These are phyloP conservation scores for Tylopilus vinaceipallidus DNA, from an alignment of 768 basidiomycete genomes.

Conservation along the genomic window DNA sequence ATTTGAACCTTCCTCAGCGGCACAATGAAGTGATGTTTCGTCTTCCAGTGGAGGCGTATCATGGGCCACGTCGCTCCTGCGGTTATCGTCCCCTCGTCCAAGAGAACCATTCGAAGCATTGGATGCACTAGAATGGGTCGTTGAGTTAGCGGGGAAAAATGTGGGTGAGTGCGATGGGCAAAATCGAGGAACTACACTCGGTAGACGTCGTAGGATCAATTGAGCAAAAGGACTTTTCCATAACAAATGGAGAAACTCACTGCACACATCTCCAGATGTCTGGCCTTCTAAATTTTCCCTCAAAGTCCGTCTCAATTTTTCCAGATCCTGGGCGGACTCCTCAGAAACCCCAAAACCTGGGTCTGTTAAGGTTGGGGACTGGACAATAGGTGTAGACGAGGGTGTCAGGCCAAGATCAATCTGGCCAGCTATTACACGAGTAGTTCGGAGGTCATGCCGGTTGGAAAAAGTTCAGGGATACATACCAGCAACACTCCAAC, in stretches of 20 bases:
- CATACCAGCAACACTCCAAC: slow-evolving; percentile 1
- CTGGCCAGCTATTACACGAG: background rate
- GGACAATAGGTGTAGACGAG: slow-evolving; percentile 16
- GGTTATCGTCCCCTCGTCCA: background rate
- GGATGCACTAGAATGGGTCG: slow-evolving; percentile 4
- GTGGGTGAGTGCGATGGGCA: background rate
- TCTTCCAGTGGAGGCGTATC: background rate
- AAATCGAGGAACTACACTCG: background rate
- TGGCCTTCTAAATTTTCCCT: slow-evolving; percentile 9
- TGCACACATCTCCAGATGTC: background rate
- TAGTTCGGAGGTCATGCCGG: background rate
- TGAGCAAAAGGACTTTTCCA: background rate
- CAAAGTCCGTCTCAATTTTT: slow-evolving; percentile 20
- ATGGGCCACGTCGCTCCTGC: no score
- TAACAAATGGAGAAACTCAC: background rate
- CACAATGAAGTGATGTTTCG: slow-evolving; percentile 30
- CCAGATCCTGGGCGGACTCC: slow-evolving; percentile 16
- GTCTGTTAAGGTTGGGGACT: background rate
- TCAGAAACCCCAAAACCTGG: background rate
- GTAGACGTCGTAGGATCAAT: background rate
- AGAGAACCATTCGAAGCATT: slow-evolving; percentile 4
- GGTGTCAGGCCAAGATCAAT: slow-evolving; percentile 25
- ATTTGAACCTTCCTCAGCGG: slow-evolving; percentile 24
- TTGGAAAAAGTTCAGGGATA: background rate
- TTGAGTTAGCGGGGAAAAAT: background rate